These are phyloP conservation scores for Paracorniculantispora psalliotae DNA, from an alignment of 2,329 filamentous ascomycete genomes.

Conservation along the genomic window DNA sequence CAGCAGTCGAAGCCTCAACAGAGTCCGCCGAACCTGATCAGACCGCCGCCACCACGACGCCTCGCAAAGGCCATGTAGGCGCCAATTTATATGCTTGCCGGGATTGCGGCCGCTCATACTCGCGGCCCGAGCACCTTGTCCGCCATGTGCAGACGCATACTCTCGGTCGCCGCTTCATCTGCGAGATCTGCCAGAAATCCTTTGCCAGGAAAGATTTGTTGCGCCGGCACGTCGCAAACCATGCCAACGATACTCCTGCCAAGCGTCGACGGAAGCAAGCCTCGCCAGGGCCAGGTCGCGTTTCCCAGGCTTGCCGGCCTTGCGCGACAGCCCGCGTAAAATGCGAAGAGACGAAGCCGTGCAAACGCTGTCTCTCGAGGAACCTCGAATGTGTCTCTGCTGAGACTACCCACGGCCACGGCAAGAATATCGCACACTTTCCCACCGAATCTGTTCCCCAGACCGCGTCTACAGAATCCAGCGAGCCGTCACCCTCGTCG, in stretches of 20 bases:
- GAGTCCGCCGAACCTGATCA: background rate
- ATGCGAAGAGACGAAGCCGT: constrained; percentile 52
- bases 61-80: constrained; percentile 17
- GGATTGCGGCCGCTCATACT: constrained; percentile 47
- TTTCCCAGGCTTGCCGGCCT: constrained; percentile 48
- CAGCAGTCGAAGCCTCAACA: background rate
- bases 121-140: constrained; percentile 49
- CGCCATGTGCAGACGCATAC: constrained; percentile 48
- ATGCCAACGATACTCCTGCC: constrained; percentile 44
- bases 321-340: constrained; percentile 50
- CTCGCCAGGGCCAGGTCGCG: constrained; percentile 42
- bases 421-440: constrained; percentile 40
- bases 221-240: constrained; percentile 48
- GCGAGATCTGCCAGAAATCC: constrained; percentile 47
- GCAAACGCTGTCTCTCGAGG: constrained; percentile 44
- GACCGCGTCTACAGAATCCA: background rate
- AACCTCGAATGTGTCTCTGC: constrained; percentile 39
- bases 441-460: constrained; percentile 28
- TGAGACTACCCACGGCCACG: constrained; percentile 34
- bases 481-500: constrained; percentile 12
- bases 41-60: constrained; percentile 20
- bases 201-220: constrained; percentile 51
- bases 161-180: constrained; percentile 44
- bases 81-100: constrained; percentile 44
- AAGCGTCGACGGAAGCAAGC: constrained; percentile 42